Percentiles rank a stretch among this genome's conserved stretches.
phyloP scores from a whole-genome alignment of 345 rosid species.

The Brassica juncea region DNA sequence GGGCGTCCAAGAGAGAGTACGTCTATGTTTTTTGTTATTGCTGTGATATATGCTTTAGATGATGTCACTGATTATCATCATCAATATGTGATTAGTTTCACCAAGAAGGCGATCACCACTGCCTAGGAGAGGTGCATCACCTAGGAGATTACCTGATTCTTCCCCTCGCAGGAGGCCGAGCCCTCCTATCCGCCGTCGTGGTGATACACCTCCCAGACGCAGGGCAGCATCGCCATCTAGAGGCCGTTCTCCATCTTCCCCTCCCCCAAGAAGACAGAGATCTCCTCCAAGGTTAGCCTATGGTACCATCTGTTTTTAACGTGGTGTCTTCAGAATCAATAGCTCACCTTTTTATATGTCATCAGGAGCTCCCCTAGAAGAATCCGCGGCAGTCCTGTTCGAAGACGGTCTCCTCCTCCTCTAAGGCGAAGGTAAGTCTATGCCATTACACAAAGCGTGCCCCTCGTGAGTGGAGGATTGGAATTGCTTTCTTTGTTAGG shows the following conservation, averaged over 20 bases:
- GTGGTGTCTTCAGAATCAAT: conserved; percentile 7
- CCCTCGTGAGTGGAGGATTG: not conserved
- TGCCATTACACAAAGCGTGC: not conserved
- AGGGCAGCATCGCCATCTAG: conserved; percentile 50
- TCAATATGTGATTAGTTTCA: conserved; percentile 49
- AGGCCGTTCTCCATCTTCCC: conserved; percentile 36
- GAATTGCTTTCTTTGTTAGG: not conserved
- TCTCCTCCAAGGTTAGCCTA: conserved; percentile 77
- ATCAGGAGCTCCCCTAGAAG: conserved; percentile 82
- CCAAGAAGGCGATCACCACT: conserved; percentile 90
- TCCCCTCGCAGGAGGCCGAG: conserved; percentile 67
- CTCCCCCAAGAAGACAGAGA: conserved; percentile 72
- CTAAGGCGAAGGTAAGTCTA: conserved; percentile 73
- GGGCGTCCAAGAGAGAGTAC: conserved; percentile 67
- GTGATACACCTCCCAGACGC: conserved; percentile 72
- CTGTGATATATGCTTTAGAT: not conserved
- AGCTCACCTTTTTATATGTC: conserved; percentile 22
- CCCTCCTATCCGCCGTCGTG: conserved; percentile 77
- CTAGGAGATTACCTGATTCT: conserved; percentile 73
- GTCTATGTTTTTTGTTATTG: conserved; percentile 12
- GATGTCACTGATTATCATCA: conserved; percentile 22
- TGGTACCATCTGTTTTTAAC: conserved; percentile 1
- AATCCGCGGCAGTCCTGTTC: conserved; percentile 79
- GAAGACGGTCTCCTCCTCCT: conserved; percentile 95
- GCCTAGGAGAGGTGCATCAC: conserved; percentile 85